Evolutionary conservation across 768 basidiomycete genomes (phyloP), one percentile per base, ranked within the genome.

Genomic region (Hydnum rufescens): DNA sequence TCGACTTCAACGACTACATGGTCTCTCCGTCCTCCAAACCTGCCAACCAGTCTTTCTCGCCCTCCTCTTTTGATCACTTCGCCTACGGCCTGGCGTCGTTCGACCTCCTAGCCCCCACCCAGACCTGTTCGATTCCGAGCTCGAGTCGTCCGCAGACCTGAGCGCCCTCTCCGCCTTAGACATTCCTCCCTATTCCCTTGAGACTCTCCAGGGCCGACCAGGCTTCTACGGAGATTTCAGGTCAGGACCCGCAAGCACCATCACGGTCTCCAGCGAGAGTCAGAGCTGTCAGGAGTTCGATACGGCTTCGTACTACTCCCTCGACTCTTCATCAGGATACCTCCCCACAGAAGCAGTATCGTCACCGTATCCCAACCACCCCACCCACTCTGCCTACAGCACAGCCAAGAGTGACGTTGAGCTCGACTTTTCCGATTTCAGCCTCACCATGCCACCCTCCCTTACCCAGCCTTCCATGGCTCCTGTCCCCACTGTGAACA

Each of bases 81-180:
- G 36, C 36, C 13, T 39, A 39, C 22, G 36, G 36, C 36, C 13
- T 39, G 36, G 36, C 22, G 36, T 39, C 36, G 22, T 22, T 22
- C 36, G 13, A 13, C 36, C 36, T 22, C 22, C 36, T 39, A 13
- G 22, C 51, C 82, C 83, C 42, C 75, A 80, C 61, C 80, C 82
- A 56, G 83, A 86, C 70, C 71, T 77, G 57, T 87, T 88, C 68
- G 85, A 87, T 63, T 74, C 74, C 50, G 85, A 88, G 66, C 84
- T 85, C 66, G 70, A 69, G 31, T 74, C 69, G 67, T 73, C 71
- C 57, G 74, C 73, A 67, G 74, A 76, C 66, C 70, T 76, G 53
- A 31, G 52, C 39, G 34, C 55, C 23, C 28, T 56, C 25, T 43
- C 53, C 32, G n/a, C 39, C 13, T 39, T 54, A 47, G 82, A 85